phyloP scores from a whole-genome alignment of 768 basidiomycete species.

The Clitopilus passeckerianus region DNA sequence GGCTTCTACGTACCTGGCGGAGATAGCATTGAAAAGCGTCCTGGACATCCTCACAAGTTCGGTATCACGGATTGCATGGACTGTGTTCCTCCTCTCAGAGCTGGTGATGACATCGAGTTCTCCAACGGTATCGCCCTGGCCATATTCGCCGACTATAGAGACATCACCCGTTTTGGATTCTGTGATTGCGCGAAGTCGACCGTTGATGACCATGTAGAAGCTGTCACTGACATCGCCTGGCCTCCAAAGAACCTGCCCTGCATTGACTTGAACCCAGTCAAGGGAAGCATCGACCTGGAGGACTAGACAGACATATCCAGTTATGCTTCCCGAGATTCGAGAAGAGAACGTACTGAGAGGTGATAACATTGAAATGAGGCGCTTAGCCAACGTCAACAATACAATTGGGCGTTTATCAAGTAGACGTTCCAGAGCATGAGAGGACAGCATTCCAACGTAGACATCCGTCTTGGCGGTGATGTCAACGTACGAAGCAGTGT shows the following conservation, averaged over 20 bases:
- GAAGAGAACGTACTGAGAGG: slow-evolving; percentile 65
- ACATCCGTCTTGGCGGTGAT: slow-evolving; percentile 96
- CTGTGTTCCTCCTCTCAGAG: slow-evolving; percentile 78
- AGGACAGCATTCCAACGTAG: slow-evolving; percentile 95
- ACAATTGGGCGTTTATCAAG: slow-evolving; percentile 95
- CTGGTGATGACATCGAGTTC: slow-evolving; percentile 97
- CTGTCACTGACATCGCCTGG: slow-evolving; percentile 89
- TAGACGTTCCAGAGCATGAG: slow-evolving; percentile 81
- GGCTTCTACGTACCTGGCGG: slow-evolving; percentile 53
- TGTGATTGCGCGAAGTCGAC: slow-evolving; percentile 85
- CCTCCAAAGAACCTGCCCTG: slow-evolving; percentile 93
- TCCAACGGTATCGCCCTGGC: slow-evolving; percentile 95
- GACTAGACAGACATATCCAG: slow-evolving; percentile 40
- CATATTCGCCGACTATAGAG: slow-evolving; percentile 87
- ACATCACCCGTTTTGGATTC: slow-evolving; percentile 77
- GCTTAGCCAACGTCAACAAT: slow-evolving; percentile 89
- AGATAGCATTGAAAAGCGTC: slow-evolving; percentile 97
- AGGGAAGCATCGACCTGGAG: slow-evolving; percentile 94
- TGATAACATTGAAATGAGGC: slow-evolving; percentile 91
- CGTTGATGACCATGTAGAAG: slow-evolving; percentile 98
- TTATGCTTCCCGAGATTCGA: not conserved
- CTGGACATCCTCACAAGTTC: slow-evolving; percentile 96
- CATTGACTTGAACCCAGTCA: slow-evolving; percentile 97
- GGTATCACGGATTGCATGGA: slow-evolving; percentile 97
- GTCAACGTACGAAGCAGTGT: slow-evolving; percentile 92